phyloP scores from a whole-genome alignment of 169 alveolate species.

The Eimeria tenella region DNA sequence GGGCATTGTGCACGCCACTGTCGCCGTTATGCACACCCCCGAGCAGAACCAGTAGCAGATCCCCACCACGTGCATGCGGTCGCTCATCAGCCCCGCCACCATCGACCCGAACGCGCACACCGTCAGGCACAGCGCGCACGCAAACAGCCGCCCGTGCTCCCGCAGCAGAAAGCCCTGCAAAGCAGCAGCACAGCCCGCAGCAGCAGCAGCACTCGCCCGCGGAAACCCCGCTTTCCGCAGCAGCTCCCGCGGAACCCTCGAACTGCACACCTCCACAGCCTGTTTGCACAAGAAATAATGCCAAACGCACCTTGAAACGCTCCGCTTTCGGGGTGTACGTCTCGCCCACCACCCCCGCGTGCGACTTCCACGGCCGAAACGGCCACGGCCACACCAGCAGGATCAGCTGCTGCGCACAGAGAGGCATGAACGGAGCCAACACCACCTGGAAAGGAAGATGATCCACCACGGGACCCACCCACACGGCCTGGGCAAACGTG shows the following conservation, averaged over 20 bases:
- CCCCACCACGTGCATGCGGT: constrained; percentile 59
- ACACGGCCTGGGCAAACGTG: constrained; percentile 69
- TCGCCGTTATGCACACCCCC: constrained; percentile 42
- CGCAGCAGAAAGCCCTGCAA: constrained; percentile 37
- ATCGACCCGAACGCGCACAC: constrained; percentile 68
- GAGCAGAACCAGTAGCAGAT: constrained; percentile 64
- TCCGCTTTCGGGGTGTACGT: constrained; percentile 23
- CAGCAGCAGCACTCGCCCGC: too few species aligned
- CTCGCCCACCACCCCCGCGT: constrained; percentile 64
- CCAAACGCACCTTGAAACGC: constrained; percentile 68
- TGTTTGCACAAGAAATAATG: too few species aligned
- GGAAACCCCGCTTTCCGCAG: too few species aligned
- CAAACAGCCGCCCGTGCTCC: constrained; percentile 65
- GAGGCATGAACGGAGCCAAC: constrained; percentile 52
- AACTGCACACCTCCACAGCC: too few species aligned
- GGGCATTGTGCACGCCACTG: constrained; percentile 71
- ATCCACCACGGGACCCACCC: constrained; percentile 80
- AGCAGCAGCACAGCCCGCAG: background rate
- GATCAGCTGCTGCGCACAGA: constrained; percentile 74
- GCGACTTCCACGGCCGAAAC: constrained; percentile 55
- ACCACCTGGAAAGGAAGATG: constrained; percentile 71
- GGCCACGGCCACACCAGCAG: constrained; percentile 76
- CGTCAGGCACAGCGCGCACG: constrained; percentile 68
- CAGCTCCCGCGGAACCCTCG: too few species aligned
- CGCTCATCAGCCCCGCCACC: constrained; percentile 73